Percentiles rank a stretch among this genome's conserved stretches.
Conservation (phyloP, 345 rosid species). For the Nephelium lappaceum region DNA sequence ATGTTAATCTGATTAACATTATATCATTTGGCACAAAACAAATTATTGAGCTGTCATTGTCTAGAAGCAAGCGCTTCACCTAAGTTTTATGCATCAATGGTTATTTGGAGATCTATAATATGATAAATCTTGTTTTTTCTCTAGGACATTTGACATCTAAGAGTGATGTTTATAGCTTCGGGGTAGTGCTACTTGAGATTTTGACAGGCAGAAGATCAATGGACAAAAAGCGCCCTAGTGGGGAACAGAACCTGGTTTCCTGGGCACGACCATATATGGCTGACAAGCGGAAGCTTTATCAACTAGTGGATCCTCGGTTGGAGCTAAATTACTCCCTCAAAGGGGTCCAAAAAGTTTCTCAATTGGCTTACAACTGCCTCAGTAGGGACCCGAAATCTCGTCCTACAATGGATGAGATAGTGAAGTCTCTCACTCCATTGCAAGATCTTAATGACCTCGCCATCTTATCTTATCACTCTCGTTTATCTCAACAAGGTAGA, state of each 20-base stretch:
- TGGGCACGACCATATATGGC: conserved; percentile 90
- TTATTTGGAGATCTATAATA: neutral
- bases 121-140: conserved; percentile 12
- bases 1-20: neutral
- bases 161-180: conserved; percentile 96
- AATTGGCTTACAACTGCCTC: conserved; percentile 68
- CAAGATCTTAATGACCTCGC: conserved; percentile 70
- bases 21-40: neutral
- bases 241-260: conserved; percentile 83
- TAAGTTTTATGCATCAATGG: neutral
- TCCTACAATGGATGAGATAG: conserved; percentile 72
- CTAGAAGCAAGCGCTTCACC: conserved; percentile 3
- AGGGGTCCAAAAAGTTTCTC: conserved; percentile 75
- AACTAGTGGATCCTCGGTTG: conserved; percentile 81
- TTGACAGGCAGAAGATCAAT: conserved; percentile 94
- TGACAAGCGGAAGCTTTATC: conserved; percentile 78
- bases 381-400: conserved; percentile 70
- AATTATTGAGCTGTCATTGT: neutral
- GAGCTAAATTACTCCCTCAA: conserved; percentile 85
- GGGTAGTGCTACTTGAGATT: conserved; percentile 92
- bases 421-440: conserved; percentile 64
- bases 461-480: conserved; percentile 60
- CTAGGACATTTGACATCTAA: conserved; percentile 90
- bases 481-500: conserved; percentile 63
- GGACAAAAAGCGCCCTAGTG: conserved; percentile 91